Conservation (phyloP, 2,329 filamentous ascomycete genomes). For the Talaromyces pinophilus region DNA sequence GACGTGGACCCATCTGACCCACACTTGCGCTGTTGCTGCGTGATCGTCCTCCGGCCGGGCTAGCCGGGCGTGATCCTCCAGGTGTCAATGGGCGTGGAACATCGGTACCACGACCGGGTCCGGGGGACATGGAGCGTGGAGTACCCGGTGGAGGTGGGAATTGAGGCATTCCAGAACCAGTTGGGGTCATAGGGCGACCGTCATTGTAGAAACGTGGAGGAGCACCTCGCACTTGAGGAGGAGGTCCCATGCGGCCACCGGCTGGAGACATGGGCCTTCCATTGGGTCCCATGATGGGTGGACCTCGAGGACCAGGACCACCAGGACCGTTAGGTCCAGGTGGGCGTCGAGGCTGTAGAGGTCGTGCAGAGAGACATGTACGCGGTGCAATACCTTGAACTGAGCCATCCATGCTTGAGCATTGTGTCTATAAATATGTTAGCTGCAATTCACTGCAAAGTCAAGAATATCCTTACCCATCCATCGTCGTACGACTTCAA, state of each 20-base stretch:
- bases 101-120: slow-evolving; percentile 15
- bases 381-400: slow-evolving; percentile 90
- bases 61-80: slow-evolving; percentile 44
- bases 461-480: slow-evolving; percentile 67
- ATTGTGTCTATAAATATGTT: slow-evolving; percentile 67
- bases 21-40: slow-evolving; percentile 47
- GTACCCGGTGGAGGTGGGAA: slow-evolving; percentile 34
- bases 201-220: slow-evolving; percentile 28
- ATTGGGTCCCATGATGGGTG: slow-evolving; percentile 22
- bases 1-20: slow-evolving; percentile 33
- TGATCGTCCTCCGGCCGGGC: slow-evolving; percentile 35
- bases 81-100: slow-evolving; percentile 24
- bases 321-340: slow-evolving; percentile 37
- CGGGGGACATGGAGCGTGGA: slow-evolving; percentile 37
- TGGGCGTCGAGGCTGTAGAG: slow-evolving; percentile 75
- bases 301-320: slow-evolving; percentile 28
- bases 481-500: slow-evolving; percentile 97
- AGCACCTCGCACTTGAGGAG: slow-evolving; percentile 19
- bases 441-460: slow-evolving; percentile 33
- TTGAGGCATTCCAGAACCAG: slow-evolving; percentile 27
- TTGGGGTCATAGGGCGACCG: slow-evolving; percentile 37
- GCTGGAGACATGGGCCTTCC: slow-evolving; percentile 48
- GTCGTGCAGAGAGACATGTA: slow-evolving; percentile 87
- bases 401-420: slow-evolving; percentile 84
- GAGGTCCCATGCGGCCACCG: slow-evolving; percentile 28